Evolutionary conservation across 1,139 yeast species (phyloP).

Genomic region (Magnusiomyces ingens): DNA sequence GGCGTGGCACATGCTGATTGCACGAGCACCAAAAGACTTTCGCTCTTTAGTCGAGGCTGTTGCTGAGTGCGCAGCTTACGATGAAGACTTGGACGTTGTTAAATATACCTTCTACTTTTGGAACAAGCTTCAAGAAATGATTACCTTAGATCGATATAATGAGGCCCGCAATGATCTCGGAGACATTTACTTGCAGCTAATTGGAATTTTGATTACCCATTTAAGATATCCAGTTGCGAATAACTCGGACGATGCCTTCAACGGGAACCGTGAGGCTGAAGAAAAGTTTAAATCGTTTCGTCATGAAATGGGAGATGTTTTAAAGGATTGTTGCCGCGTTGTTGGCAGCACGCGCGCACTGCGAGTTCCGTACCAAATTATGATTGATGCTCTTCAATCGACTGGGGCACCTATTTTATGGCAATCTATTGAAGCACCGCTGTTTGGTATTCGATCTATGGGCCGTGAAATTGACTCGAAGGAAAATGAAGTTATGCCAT

Average conservation of each 20-base stretch:
- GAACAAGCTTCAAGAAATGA: constrained; percentile 73
- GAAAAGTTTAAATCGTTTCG: constrained; percentile 91
- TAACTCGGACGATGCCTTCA: constrained; percentile 38
- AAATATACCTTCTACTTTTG: constrained; percentile 90
- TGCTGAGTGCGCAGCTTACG: constrained; percentile 53
- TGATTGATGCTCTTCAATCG: constrained; percentile 39
- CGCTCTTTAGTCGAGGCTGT: constrained; percentile 70
- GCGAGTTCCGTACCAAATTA: constrained; percentile 50
- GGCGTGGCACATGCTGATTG: constrained; percentile 86
- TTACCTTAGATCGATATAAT: constrained; percentile 55
- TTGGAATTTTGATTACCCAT: constrained; percentile 62
- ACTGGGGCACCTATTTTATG: constrained; percentile 41
- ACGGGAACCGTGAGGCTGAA: constrained; percentile 69
- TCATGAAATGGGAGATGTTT: constrained; percentile 93
- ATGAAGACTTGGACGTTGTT: constrained; percentile 80
- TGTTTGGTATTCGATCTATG: constrained; percentile 88
- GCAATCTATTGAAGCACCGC: constrained; percentile 88
- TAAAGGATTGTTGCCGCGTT: constrained; percentile 90
- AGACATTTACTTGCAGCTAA: constrained; percentile 58
- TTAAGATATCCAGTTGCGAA: constrained; percentile 64
- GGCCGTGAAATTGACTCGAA: constrained; percentile 76
- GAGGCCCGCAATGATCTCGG: constrained; percentile 51
- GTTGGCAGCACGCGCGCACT: constrained; percentile 72
- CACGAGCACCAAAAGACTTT: constrained; percentile 65
- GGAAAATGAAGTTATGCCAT: constrained; percentile 68